phyloP scores from a whole-genome alignment of 2,329 filamentous ascomycete species.

The Neocucurbitaria cava region DNA sequence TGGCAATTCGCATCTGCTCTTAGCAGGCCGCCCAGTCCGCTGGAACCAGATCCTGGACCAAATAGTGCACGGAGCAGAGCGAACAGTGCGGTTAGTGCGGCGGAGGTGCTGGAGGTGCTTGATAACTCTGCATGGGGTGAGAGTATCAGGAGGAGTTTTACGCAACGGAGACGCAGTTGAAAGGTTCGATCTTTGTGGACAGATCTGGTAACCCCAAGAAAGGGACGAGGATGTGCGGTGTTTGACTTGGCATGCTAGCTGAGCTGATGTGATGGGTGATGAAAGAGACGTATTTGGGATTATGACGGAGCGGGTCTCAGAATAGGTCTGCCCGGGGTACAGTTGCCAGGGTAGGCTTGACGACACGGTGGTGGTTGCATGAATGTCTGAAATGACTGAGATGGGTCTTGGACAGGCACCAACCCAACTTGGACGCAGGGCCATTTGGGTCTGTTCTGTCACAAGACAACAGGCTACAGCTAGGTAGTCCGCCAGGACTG shows the following conservation, averaged over 20 bases:
- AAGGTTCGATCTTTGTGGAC: neutral
- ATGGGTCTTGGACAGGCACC: constrained; percentile 19
- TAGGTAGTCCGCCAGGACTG: neutral
- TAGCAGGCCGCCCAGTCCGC: constrained; percentile 48
- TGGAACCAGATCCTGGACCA: constrained; percentile 38
- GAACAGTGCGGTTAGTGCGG: constrained; percentile 73
- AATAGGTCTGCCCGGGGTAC: constrained; percentile 26
- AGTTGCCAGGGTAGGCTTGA: constrained; percentile 18
- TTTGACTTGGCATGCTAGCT: constrained; percentile 10
- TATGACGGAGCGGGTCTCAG: constrained; percentile 17
- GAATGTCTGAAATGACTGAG: constrained; percentile 37
- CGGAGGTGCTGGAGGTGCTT: constrained; percentile 82
- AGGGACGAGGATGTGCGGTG: neutral
- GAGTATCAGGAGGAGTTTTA: constrained; percentile 88
- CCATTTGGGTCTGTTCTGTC: neutral
- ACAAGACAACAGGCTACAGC: neutral
- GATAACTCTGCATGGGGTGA: constrained; percentile 93
- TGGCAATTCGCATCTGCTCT: constrained; percentile 57
- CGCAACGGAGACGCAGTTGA: constrained; percentile 59
- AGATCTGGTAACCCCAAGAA: neutral
- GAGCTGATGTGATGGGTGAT: constrained; percentile 4
- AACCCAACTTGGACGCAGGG: constrained; percentile 16
- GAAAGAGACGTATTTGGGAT: constrained; percentile 15
- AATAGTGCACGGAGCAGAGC: constrained; percentile 63
- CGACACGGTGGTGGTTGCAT: constrained; percentile 40